Base-by-base conservation (phyloP, 1,284 basidiomycete genomes). In the Cryptococcus neoformans region DNA sequence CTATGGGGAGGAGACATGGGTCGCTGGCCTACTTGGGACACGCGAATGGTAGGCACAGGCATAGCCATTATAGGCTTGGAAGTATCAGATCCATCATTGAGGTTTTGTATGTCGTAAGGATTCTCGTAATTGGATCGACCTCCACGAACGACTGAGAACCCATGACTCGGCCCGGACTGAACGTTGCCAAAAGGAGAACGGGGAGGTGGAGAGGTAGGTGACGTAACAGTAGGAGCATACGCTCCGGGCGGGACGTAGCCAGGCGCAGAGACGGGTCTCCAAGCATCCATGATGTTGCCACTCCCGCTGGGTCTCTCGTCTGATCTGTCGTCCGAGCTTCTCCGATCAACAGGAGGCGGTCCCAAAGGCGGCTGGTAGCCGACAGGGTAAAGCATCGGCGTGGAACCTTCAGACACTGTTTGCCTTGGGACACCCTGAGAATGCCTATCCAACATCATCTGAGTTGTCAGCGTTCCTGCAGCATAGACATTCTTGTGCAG, bases 391-490 rank as follows among this genome's bases (percentile, higher is more conserved):
- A 64, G 40, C 56, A 63, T 65, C 6, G 63, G 62, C 10, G 65
- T 62, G 1, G 49, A 48, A 12, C 51, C 57, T 35, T 65, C 62
- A 5, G 68, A 66, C 1, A 59, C 54, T 1, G 58, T 58, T 17
- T 60, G 55, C 11, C 68, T 56, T 14, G 58, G 50, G 10, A 74
- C 62, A 46, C 73, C 72, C 49, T 66, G 64, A 2, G 76, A 78
- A 62, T 77, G 68, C 5, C 73, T 63, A 56, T 79, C 76, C 21
- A 79, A 65, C 71, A 79, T 78, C 73, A 74, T 75, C 57, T 78
- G 77, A 2, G 74, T 76, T 8, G 73, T 75, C 49, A 77, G 58
- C 4, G 67, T 72, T 6, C 71, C 74, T 10, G 64, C 71, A 5
- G 67, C 69, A 10, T 72, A 74, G 45, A 74, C 67, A 51, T 73